Evolutionary conservation across 2,329 filamentous ascomycete genomes (phyloP).

Genomic region (Aureobasidium lini): DNA sequence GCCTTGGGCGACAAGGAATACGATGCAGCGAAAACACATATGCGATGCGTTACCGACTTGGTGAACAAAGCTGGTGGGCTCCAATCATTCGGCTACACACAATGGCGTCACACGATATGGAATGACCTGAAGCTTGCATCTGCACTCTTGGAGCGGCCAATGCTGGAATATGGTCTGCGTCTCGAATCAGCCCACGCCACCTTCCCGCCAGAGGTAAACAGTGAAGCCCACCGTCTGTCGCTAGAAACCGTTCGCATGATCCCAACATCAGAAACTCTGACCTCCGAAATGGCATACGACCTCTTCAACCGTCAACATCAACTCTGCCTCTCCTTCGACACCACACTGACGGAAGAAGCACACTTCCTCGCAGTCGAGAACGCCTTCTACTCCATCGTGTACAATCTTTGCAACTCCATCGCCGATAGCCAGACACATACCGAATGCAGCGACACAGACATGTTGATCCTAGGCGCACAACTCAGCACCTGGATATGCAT

Average conservation of each 20-base stretch:
- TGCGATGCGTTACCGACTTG: background rate
- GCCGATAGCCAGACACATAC: background rate
- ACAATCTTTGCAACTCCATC: slow-evolving; percentile 1
- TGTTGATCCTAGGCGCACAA: slow-evolving; percentile 8
- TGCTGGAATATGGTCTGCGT: slow-evolving; percentile 5
- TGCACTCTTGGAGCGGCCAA: slow-evolving; percentile 2
- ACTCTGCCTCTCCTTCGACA: background rate
- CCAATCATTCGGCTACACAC: slow-evolving; percentile 4
- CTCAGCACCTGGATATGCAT: slow-evolving; percentile 10
- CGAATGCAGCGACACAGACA: slow-evolving; percentile 3
- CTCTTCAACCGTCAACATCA: slow-evolving; percentile 8
- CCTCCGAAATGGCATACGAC: slow-evolving; percentile 1
- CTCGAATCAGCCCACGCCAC: background rate
- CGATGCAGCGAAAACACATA: slow-evolving; percentile 9
- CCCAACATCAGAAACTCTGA: background rate
- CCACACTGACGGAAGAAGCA: background rate
- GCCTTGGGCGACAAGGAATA: slow-evolving; percentile 9
- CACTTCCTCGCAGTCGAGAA: slow-evolving; percentile 9
- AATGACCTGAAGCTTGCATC: slow-evolving; percentile 10
- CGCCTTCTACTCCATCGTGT: background rate
- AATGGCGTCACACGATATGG: slow-evolving; percentile 12
- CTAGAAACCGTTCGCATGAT: slow-evolving; percentile 6
- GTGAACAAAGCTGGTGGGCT: slow-evolving; percentile 5
- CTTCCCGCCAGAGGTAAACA: background rate
- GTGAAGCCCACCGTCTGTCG: slow-evolving; percentile 1